Base-by-base conservation (phyloP, 305 asterid genomes). In the Fraxinus sp. region DNA sequence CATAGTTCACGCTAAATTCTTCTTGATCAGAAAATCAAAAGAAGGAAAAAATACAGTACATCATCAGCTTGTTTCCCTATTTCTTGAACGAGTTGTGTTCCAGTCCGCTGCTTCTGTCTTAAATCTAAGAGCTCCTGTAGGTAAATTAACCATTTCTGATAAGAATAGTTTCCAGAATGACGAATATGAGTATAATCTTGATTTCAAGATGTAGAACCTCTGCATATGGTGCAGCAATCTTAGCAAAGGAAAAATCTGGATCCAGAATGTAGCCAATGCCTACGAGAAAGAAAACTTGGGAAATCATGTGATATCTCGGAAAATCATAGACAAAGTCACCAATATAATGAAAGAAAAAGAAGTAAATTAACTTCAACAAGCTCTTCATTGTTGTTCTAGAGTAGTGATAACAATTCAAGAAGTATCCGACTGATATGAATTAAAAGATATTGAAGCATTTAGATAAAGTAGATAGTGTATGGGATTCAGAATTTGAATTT, bases 221-320 rank as follows among this genome's bases (percentile, higher is more conserved):
- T 32, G 99, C 99, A 80, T 91, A 95, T 4, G 99, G 99, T 74
- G 98, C 97, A 44, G 98, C 98, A 79, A 95, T 94, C 89, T 95
- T 95, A 0, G 94, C 92, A 79, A 95, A 95, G 44, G 99, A 95
- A 86, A 95, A 95, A 20, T 91, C 80, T 1, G 99, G 98, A 88
- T 95, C 91, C 81, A 95, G 91, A 35, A 84, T 87, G 84, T 94
- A 94, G 79, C 99, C 99, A 20, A 94, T 95, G 62, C 99, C 99
- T 95, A 86, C 64, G 82, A 33, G 46, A 78, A 77, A 55, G 22
- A 73, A 85, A 55, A 24, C 70, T 75, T 30, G 2, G 57, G 78
- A 79, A 81, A 74, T 26, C 39, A 77, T 28, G 20, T 24, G 5
- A 76, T 70, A 77, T 52, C 22, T 52, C 22, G 8, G 62, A 52